Conservation (phyloP, 495 filamentous ascomycete species). For the Durotheca rogersii region DNA sequence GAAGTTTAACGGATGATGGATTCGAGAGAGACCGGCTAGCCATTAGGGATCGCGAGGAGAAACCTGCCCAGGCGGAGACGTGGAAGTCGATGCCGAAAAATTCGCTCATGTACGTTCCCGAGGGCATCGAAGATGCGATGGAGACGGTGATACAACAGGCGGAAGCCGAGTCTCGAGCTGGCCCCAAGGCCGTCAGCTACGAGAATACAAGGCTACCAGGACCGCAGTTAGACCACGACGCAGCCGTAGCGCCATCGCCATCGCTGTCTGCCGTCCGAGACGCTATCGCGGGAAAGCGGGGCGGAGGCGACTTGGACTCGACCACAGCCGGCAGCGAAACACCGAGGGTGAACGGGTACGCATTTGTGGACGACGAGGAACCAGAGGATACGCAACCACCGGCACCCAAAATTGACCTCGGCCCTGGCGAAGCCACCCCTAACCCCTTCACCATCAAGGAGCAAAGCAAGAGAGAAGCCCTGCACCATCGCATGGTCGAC, state of each 20-base stretch:
- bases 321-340: constrained; percentile 67
- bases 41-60: constrained; percentile 62
- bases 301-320: constrained; percentile 63
- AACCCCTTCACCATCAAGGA: constrained; percentile 84
- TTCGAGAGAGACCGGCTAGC: constrained; percentile 55
- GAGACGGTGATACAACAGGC: constrained; percentile 67
- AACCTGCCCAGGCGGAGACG: constrained; percentile 74
- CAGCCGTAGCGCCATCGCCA: constrained; percentile 64
- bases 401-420: constrained; percentile 49
- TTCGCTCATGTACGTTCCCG: constrained; percentile 83
- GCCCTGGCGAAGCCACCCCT: constrained; percentile 59
- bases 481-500: constrained; percentile 92
- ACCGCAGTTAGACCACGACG: constrained; percentile 32
- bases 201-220: constrained; percentile 75
- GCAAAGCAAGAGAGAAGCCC: constrained; percentile 72
- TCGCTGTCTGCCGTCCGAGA: constrained; percentile 82
- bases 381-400: constrained; percentile 40
- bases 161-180: constrained; percentile 69
- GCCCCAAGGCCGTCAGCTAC: constrained; percentile 75
- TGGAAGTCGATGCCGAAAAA: constrained; percentile 78
- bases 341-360: constrained; percentile 86
- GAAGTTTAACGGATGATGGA: constrained; percentile 50
- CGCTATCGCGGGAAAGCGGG: constrained; percentile 77
- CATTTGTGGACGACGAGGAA: constrained; percentile 85
- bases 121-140: constrained; percentile 64